Evolutionary conservation across 768 basidiomycete genomes (phyloP), one percentile per base, ranked within the genome.

Genomic region (Clitopilus hobsonii): DNA sequence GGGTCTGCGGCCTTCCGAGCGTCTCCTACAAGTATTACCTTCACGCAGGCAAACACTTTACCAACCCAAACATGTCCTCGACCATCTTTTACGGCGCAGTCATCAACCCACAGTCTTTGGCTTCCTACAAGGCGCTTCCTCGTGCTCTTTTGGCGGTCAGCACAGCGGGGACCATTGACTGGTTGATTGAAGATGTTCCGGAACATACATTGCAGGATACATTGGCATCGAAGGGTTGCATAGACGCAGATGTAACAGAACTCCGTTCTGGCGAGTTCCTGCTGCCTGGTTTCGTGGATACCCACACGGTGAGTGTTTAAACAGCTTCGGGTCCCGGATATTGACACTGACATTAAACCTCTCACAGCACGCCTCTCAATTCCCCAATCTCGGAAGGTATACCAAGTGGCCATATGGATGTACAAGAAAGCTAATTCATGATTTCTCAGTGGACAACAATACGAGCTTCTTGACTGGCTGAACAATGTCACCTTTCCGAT

Each of bases 381-480:
- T 86, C 55, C 86, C 88, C 11, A 90, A 87, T 63, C 72, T 84
- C 38, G 88, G 86, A 55, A 80, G 78, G 85, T 82, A 56, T 64
- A 75, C 13, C 23, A 36, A 10, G 22, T 27, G 22, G 23, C 38
- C 14, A n/a, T 22, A 30, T 20, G 53, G 14, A 53, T 11, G 7
- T 18, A 3, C 49, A 29, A 53, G 54, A 47, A 45, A 13, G 51
- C 7, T 29, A 18, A 7, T 32, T 54, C 32, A 54, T 25, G 8
- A 45, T 38, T 50, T 56, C 38, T 50, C 64, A 90, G 90, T 10
- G 95, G 94, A 6, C 86, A 89, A 56, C 81, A 94, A 60, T 85
- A 88, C 62, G 83, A 96, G 64, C 85, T 98, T 3, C 77, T 98
- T 11, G 89, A 92, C 57, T 98, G 96, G 96, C 80, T 96, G 23